These are phyloP conservation scores for Myxozyma udenii DNA, from an alignment of 805 yeast genomes.

Conservation along the genomic window DNA sequence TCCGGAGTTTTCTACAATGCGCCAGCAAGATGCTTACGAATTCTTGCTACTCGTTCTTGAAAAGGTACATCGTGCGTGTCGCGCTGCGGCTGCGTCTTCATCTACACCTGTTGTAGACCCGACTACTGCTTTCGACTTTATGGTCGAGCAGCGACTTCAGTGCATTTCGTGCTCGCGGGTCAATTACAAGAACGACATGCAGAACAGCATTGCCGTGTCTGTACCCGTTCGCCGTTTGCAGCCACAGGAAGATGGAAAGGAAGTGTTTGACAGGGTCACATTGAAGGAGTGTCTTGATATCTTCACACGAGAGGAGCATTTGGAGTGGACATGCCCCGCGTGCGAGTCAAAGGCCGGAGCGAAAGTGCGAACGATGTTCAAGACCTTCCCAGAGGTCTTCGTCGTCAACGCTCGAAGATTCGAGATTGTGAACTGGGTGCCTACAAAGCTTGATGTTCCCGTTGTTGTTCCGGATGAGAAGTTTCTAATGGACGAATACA, in stretches of 20 bases:
- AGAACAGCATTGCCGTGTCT: conserved; percentile 64
- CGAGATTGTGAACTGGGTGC: conserved; percentile 84
- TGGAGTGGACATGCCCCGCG: conserved; percentile 62
- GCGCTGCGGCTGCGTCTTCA: conserved; percentile 4
- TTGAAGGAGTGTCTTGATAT: conserved; percentile 50
- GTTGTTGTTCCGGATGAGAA: conserved; percentile 48
- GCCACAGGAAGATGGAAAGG: conserved; percentile 46
- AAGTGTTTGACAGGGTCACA: conserved; percentile 48
- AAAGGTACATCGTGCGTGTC: conserved; percentile 41
- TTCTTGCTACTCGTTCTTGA: conserved; percentile 69
- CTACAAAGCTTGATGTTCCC: conserved; percentile 72
- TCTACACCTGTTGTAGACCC: conserved; percentile 40
- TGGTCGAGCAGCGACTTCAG: conserved; percentile 60
- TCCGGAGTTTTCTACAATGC: conserved; percentile 76
- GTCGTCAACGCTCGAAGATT: conserved; percentile 76
- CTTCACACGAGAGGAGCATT: conserved; percentile 49
- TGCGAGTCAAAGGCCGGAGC: conserved; percentile 46
- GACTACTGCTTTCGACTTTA: conserved; percentile 60
- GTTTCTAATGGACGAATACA: conserved; percentile 47
- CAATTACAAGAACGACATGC: conserved; percentile 51
- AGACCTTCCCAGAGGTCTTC: conserved; percentile 66
- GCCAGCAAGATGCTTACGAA: conserved; percentile 95
- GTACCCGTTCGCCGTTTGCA: conserved; percentile 41
- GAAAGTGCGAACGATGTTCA: conserved; percentile 49
- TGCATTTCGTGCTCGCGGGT: conserved; percentile 60